These are phyloP conservation scores for Apiotrichum porosum DNA, from an alignment of 1,284 basidiomycete species.

Conservation along the genomic window DNA sequence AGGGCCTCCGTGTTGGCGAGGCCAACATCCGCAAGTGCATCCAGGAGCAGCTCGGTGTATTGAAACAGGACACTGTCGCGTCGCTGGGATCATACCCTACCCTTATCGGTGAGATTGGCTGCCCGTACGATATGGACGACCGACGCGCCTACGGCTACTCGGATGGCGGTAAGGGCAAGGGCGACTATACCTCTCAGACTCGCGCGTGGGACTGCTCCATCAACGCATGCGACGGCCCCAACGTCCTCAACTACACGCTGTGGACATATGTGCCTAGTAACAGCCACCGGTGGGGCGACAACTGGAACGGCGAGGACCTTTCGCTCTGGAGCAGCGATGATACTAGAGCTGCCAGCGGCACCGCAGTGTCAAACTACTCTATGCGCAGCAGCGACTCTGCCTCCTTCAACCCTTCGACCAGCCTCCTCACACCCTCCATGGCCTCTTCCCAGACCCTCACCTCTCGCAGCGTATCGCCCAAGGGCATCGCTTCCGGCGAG, in stretches of 20 bases:
- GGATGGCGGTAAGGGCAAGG: slow-evolving; percentile 65
- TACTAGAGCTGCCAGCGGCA: slow-evolving; percentile 16
- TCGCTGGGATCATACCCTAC: slow-evolving; percentile 71
- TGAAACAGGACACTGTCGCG: slow-evolving; percentile 61
- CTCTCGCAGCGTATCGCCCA: slow-evolving; percentile 26
- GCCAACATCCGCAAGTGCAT: slow-evolving; percentile 73
- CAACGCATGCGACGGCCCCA: slow-evolving; percentile 80
- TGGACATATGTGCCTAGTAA: slow-evolving; percentile 82
- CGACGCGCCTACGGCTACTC: slow-evolving; percentile 79
- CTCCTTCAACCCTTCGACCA: background rate
- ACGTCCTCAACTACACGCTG: slow-evolving; percentile 74
- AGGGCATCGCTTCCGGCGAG: slow-evolving; percentile 30
- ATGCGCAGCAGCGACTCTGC: slow-evolving; percentile 1
- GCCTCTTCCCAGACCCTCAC: slow-evolving; percentile 29
- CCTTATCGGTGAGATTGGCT: slow-evolving; percentile 92
- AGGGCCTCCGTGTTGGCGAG: slow-evolving; percentile 65
- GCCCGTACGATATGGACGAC: slow-evolving; percentile 85
- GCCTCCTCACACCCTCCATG: slow-evolving; percentile 2
- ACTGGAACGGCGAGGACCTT: slow-evolving; percentile 92
- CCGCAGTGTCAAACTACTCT: slow-evolving; percentile 30
- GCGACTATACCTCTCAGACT: slow-evolving; percentile 75
- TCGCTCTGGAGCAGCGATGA: slow-evolving; percentile 84
- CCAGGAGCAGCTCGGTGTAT: slow-evolving; percentile 74
- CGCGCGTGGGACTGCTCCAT: slow-evolving; percentile 87
- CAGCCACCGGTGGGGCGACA: slow-evolving; percentile 84